Base-by-base conservation (phyloP, 495 filamentous ascomycete genomes). In the Aspergillus coremiiformis region DNA sequence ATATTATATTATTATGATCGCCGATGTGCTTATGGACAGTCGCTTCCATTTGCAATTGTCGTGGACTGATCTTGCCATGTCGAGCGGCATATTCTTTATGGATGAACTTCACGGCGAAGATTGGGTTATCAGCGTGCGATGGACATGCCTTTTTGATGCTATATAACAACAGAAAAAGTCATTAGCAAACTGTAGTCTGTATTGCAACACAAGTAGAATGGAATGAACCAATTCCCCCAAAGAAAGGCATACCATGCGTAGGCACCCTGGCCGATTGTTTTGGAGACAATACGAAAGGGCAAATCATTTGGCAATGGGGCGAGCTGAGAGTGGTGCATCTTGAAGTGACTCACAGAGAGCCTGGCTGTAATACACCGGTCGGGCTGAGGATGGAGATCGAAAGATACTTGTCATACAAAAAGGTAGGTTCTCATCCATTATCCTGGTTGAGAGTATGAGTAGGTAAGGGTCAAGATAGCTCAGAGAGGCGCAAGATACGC, bases 51-150 rank as follows among this genome's bases (percentile, higher is more conserved):
- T 79, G 77, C 35, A 99, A 80, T 68, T 97, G 93, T 62, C 92
- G 88, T 20, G 85, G 79, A 27, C 83, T 88, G 55, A 99, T 85
- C 52, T 87, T 86, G 65, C 93, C 93, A 76, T 91, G 83, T 52
- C 84, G 83, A 53, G 87, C 75, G 48, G 94, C 93, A 66, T 95
- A 93, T 50, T 86, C 86, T 71, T 97, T 97, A 74, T 97, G 89
- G 64, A 99, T 96, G 69, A 97, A 89, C 71, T 99, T 99, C 65
- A 96, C 89, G 7, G 93, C 93, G 69, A 99, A 96, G 61, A 97
- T 73, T 3, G 90, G 89, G 24, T 77, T 79, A 12, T 80, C 68
- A 15, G 78, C 66, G 54, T 85, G 73, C 23, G 84, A 68, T 14
- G 90, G 90, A 47, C 79, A 80, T 24, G 92, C 93, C 75, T 96